Base-by-base conservation (phyloP, 805 yeast genomes). In the Priceomyces castillae region DNA sequence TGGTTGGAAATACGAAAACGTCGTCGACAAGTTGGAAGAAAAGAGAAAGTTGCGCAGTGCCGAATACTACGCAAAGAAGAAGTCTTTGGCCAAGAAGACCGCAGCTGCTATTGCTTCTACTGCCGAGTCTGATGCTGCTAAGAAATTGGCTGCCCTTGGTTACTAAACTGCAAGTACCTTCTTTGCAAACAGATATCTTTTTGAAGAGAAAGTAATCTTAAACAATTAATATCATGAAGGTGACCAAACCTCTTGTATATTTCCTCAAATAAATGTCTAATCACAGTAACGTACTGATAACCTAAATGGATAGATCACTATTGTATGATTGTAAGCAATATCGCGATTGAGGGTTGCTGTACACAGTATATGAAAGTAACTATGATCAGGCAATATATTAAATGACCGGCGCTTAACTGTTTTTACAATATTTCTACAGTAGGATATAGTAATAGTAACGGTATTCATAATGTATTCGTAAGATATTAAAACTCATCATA, bases 1-100 rank as follows among this genome's bases (percentile, higher is more conserved):
- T 63, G 99, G 99, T 75, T 94, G 99, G 99, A 94, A 90, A 80
- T 94, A 94, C 95, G 95, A 90, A 80, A 90, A 94, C 57, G 84
- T 94, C 71, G 99, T 94, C 65, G 88, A 89, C 70, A 83, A 90
- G 73, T 87, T 94, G 73, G 99, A 94, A 83, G 97, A 90, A 78
- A 92, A 95, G 90, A 87, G 99, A 81, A 90, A 88, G 86, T 95
- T 90, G 73, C 90, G 86, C 82, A 84, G 96, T 65, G 96, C 96
- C 70, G 99, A 95, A 77, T 94, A 88, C 88, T 89, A 90, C 84
- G 95, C 96, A 67, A 90, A 89, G 86, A 94, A 92, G 96, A 82
- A 78, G 74, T 96, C 98, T 74, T 86, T 88, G 69, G 78, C 85
- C 74, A 88, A 88, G 86, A 92, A 92, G 85, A 78, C 86, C 63